phyloP scores from a whole-genome alignment of 2,329 filamentous ascomycete genomes.

The Talaromyces islandicus region DNA sequence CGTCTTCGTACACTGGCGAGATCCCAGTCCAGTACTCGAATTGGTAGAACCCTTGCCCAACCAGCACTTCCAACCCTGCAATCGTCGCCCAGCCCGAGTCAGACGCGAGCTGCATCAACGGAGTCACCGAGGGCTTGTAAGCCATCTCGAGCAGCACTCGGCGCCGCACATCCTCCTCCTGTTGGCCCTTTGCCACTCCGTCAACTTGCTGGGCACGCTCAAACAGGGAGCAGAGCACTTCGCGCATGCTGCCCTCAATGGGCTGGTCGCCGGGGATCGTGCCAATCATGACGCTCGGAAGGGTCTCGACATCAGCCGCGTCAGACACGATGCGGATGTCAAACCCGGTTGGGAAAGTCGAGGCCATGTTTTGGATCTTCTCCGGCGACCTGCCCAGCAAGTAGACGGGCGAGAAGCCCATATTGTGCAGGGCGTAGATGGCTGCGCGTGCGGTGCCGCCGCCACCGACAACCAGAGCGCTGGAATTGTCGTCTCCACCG shows the following conservation, averaged over 20 bases:
- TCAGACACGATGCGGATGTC: slow-evolving; percentile 60
- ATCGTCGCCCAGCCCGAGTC: slow-evolving; percentile 76
- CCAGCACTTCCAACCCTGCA: slow-evolving; percentile 80
- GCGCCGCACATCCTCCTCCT: slow-evolving; percentile 30
- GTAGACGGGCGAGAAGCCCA: slow-evolving; percentile 82
- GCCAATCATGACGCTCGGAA: slow-evolving; percentile 70
- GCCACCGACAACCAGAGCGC: slow-evolving; percentile 79
- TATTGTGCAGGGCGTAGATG: slow-evolving; percentile 76
- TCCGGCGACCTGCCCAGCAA: slow-evolving; percentile 69
- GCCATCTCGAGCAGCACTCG: slow-evolving; percentile 87
- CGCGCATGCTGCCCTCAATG: slow-evolving; percentile 65
- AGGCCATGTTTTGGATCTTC: slow-evolving; percentile 62
- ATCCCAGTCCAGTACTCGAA: slow-evolving; percentile 84
- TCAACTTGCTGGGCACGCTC: slow-evolving; percentile 43
- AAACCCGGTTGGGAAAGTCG: slow-evolving; percentile 68
- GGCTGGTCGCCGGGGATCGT: slow-evolving; percentile 86
- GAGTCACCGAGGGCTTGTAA: slow-evolving; percentile 80
- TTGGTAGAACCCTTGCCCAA: slow-evolving; percentile 79
- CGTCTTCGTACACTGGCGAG: slow-evolving; percentile 63
- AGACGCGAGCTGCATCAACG: slow-evolving; percentile 76
- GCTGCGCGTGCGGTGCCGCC: slow-evolving; percentile 90
- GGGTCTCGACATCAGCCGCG: slow-evolving; percentile 45
- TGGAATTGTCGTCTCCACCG: slow-evolving; percentile 33
- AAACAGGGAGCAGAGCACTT: slow-evolving; percentile 56
- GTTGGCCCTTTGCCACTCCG: slow-evolving; percentile 24